Percentiles rank a stretch among this genome's conserved stretches.
phyloP scores from a whole-genome alignment of 225 moss, liverwort and hornwort species.

The Bryum argenteum region DNA sequence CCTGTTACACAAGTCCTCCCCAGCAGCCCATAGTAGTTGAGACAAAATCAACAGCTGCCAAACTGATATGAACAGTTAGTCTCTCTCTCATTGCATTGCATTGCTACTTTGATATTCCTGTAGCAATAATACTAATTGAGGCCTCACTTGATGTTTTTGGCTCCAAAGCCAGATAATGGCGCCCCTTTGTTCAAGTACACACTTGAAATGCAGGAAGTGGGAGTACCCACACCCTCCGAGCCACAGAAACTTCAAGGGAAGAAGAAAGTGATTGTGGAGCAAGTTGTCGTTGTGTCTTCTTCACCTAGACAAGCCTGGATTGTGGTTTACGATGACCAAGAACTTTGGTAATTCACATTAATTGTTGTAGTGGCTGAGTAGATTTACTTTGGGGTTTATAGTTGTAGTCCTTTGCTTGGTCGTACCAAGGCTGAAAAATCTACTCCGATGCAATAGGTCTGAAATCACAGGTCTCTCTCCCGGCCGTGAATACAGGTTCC shows the following conservation, averaged over 20 bases:
- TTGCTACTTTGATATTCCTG: no score
- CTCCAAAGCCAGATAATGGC: slow-evolving; percentile 32
- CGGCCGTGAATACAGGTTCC: slow-evolving; percentile 29
- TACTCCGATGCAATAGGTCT: no score
- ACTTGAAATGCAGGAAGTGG: slow-evolving; percentile 34
- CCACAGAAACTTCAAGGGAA: slow-evolving; percentile 19
- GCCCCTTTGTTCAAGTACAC: slow-evolving; percentile 23
- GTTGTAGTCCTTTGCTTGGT: no score
- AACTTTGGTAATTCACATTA: slow-evolving; percentile 14
- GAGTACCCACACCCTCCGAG: no score
- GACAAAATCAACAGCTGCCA: slow-evolving; percentile 16
- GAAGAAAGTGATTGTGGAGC: slow-evolving; percentile 17
- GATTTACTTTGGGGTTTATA: no score
- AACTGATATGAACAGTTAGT: slow-evolving; percentile 38
- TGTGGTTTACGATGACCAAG: slow-evolving; percentile 22
- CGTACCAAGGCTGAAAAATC: no score
- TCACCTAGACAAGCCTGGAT: slow-evolving; percentile 19
- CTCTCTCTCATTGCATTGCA: no score
- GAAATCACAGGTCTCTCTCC: slow-evolving; percentile 22
- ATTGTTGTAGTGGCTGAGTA: no score
- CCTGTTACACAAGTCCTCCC: no score
- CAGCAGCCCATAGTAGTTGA: slow-evolving; percentile 7
- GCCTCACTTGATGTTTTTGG: slow-evolving; percentile 10
- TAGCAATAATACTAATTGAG: no score
- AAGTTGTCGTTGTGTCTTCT: not conserved